Evolutionary conservation across 371 early-diverging fungal genomes (phyloP).

Genomic region (Mucor ambiguus): DNA sequence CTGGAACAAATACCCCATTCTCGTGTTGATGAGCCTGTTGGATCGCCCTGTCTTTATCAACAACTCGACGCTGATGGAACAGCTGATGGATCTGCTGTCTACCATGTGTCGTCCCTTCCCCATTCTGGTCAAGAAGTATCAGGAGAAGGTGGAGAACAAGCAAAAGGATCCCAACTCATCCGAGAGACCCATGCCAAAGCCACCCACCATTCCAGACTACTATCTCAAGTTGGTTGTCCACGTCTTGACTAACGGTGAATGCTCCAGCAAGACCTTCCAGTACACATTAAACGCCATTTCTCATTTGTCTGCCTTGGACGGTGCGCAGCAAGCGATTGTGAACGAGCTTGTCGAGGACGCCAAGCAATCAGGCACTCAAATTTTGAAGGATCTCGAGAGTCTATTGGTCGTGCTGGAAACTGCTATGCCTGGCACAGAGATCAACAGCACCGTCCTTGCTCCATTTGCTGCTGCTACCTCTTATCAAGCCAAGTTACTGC

Average conservation of each 20-base stretch:
- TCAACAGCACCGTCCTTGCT: slow-evolving; percentile 61
- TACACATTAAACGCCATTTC: slow-evolving; percentile 87
- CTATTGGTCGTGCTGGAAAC: slow-evolving; percentile 62
- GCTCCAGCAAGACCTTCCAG: slow-evolving; percentile 93
- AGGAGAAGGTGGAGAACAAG: slow-evolving; percentile 27
- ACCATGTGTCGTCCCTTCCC: slow-evolving; percentile 63
- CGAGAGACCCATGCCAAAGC: slow-evolving; percentile 48
- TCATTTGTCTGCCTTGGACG: slow-evolving; percentile 72
- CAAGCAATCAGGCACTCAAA: slow-evolving; percentile 66
- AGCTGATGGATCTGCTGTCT: slow-evolving; percentile 77
- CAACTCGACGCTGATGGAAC: slow-evolving; percentile 78
- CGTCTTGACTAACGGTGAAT: slow-evolving; percentile 86
- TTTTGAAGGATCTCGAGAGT: slow-evolving; percentile 70
- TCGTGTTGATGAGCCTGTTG: slow-evolving; percentile 74
- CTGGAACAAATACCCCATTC: slow-evolving; percentile 81
- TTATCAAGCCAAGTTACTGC: slow-evolving; percentile 87
- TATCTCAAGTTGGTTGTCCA: slow-evolving; percentile 80
- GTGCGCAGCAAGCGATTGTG: slow-evolving; percentile 76
- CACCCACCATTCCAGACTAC: slow-evolving; percentile 70
- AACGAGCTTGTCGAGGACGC: slow-evolving; percentile 71
- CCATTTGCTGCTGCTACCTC: slow-evolving; percentile 87
- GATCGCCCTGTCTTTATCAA: slow-evolving; percentile 71
- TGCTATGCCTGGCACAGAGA: slow-evolving; percentile 58
- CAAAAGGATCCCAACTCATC: slow-evolving; percentile 34
- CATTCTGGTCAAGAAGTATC: slow-evolving; percentile 37